These are phyloP conservation scores for Wickerhamiella occidentalis DNA, from an alignment of 805 yeast species.

Conservation along the genomic window DNA sequence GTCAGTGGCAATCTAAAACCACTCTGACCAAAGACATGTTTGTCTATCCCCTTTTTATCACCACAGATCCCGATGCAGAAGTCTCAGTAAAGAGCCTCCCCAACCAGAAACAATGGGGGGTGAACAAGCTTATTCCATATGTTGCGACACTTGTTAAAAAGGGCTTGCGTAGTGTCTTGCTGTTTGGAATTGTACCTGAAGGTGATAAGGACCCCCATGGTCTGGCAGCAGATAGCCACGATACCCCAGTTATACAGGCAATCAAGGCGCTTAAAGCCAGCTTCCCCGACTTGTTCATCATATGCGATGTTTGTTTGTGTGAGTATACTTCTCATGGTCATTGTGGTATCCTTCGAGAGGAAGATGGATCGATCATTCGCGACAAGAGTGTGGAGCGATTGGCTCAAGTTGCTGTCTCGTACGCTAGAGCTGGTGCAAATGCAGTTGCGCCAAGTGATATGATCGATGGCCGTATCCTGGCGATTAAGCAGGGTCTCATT, in stretches of 20 bases:
- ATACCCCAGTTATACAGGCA: constrained; percentile 84
- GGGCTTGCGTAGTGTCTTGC: constrained; percentile 74
- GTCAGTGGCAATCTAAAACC: constrained; percentile 86
- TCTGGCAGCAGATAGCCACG: constrained; percentile 87
- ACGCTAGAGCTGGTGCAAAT: constrained; percentile 91
- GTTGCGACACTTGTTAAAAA: constrained; percentile 58
- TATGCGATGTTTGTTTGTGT: constrained; percentile 93
- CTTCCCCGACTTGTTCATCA: constrained; percentile 74
- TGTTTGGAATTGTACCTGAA: constrained; percentile 76
- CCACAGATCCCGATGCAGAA: constrained; percentile 74
- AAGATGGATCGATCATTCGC: constrained; percentile 64
- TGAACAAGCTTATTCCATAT: constrained; percentile 63
- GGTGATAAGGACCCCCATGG: constrained; percentile 73
- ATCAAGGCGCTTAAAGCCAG: constrained; percentile 48
- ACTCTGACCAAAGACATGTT: constrained; percentile 79
- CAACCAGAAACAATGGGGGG: constrained; percentile 75
- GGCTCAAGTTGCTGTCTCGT: constrained; percentile 89
- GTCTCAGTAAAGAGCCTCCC: constrained; percentile 66
- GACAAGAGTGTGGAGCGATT: constrained; percentile 64
- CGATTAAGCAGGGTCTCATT: constrained; percentile 74
- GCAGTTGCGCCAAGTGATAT: constrained; percentile 95
- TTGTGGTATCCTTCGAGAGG: constrained; percentile 82
- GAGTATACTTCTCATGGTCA: constrained; percentile 98
- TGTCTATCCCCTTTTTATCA: constrained; percentile 80
- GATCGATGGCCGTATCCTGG: constrained; percentile 90